These are phyloP conservation scores for Populus hybrid DNA, from an alignment of 441 rosid species.

Conservation along the genomic window DNA sequence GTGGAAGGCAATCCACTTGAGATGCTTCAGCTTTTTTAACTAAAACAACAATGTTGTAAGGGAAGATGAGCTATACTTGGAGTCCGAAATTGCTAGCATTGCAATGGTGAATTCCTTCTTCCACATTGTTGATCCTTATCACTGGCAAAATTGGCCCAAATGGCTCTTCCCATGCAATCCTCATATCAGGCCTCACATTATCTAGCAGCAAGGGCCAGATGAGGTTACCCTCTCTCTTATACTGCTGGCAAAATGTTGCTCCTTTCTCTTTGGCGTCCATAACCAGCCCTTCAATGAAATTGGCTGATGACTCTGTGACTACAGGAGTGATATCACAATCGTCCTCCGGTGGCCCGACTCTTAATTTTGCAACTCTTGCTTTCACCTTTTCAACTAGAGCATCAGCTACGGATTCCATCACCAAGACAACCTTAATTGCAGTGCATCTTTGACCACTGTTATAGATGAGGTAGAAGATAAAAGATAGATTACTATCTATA, in stretches of 20 bases:
- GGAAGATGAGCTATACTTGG: conserved; percentile 42
- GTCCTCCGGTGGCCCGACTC: conserved; percentile 81
- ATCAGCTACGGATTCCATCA: conserved; percentile 85
- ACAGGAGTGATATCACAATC: conserved; percentile 90
- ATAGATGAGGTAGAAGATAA: background rate
- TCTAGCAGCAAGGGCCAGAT: conserved; percentile 94
- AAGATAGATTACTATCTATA: background rate
- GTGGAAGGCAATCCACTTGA: background rate
- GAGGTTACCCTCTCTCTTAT: conserved; percentile 88
- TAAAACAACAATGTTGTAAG: background rate
- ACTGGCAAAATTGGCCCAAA: conserved; percentile 92
- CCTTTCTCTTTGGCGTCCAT: conserved; percentile 90
- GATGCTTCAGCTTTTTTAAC: background rate
- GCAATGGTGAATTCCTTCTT: conserved; percentile 97
- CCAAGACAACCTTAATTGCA: conserved; percentile 87
- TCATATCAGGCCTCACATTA: conserved; percentile 91
- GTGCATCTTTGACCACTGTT: conserved; percentile 95
- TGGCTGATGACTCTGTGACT: conserved; percentile 88
- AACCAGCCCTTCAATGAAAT: conserved; percentile 86
- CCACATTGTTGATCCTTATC: conserved; percentile 67
- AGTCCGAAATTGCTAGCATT: conserved; percentile 98
- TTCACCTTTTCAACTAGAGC: conserved; percentile 74
- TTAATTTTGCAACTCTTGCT: conserved; percentile 68
- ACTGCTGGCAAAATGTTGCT: conserved; percentile 92
- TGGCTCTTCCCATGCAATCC: conserved; percentile 99